Evolutionary conservation across 257 asterid species (phyloP).

Genomic region (Scutellaria barbata): DNA sequence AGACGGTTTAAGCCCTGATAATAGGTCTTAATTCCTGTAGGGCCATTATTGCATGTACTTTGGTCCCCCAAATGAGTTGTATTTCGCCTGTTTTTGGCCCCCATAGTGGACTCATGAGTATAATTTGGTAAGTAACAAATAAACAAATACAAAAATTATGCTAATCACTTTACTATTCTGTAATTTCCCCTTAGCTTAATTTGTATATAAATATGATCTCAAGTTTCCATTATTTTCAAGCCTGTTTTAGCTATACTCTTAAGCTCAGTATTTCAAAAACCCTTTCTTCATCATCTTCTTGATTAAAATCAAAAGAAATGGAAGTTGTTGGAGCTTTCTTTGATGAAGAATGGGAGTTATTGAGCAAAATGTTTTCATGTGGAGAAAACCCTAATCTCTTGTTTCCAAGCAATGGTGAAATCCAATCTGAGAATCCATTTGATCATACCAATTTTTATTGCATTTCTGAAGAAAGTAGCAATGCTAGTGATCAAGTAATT

Average conservation of each 20-base stretch:
- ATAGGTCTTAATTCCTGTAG: conserved; percentile 1
- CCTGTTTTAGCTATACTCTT: not conserved
- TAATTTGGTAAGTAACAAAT: conserved; percentile 38
- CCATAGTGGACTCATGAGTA: conserved; percentile 46
- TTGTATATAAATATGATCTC: conserved; percentile 52
- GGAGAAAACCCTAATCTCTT: conserved; percentile 49
- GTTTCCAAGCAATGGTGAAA: conserved; percentile 22
- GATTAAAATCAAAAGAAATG: no score
- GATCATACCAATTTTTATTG: conserved; percentile 31
- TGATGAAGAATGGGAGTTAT: conserved; percentile 73
- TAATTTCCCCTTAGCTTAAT: conserved; percentile 24
- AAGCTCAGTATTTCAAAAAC: not conserved
- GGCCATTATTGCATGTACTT: conserved; percentile 47
- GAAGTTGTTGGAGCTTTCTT: conserved; percentile 55
- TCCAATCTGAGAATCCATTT: conserved; percentile 31
- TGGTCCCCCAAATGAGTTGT: conserved; percentile 55
- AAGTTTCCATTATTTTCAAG: conserved; percentile 34
- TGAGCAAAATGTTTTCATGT: conserved; percentile 57
- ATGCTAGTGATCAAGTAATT: conserved; percentile 31
- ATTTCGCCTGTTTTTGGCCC: conserved; percentile 55
- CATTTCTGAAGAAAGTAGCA: conserved; percentile 68
- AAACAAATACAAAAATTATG: conserved; percentile 44
- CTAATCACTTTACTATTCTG: conserved; percentile 48
- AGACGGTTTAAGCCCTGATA: conserved; percentile 28
- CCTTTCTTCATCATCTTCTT: not conserved